phyloP scores from a whole-genome alignment of 2,329 filamentous ascomycete species.

The Fonsecaea pugnacius region DNA sequence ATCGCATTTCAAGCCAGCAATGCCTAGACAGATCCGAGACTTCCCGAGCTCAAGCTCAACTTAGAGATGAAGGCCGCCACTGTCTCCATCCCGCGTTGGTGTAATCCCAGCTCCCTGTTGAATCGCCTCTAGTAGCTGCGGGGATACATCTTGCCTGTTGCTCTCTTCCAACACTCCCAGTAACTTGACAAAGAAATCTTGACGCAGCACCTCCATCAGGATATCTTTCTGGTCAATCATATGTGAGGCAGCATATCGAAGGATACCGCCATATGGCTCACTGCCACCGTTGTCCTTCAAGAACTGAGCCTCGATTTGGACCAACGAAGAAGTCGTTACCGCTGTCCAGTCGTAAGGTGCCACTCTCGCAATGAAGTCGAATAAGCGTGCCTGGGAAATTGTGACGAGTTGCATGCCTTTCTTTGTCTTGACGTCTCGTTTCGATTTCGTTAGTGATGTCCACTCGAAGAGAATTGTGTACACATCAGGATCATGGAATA shows the following conservation, averaged over 20 bases:
- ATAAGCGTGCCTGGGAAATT: slow-evolving; percentile 63
- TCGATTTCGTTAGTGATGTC: slow-evolving; percentile 48
- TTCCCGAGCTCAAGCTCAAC: background rate
- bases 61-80: slow-evolving; percentile 22
- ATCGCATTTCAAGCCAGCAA: background rate
- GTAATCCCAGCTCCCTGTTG: slow-evolving; percentile 35
- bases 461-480: slow-evolving; percentile 59
- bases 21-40: background rate
- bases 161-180: slow-evolving; percentile 32
- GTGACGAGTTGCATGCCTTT: slow-evolving; percentile 55
- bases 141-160: slow-evolving; percentile 29
- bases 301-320: slow-evolving; percentile 55
- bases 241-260: slow-evolving; percentile 34
- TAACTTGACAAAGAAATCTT: slow-evolving; percentile 37
- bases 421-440: slow-evolving; percentile 48
- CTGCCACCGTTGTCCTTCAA: slow-evolving; percentile 35
- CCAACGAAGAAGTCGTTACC: slow-evolving; percentile 56
- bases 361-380: slow-evolving; percentile 61
- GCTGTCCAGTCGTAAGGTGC: slow-evolving; percentile 60
- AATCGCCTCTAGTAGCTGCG: slow-evolving; percentile 33
- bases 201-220: slow-evolving; percentile 37
- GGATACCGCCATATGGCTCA: slow-evolving; percentile 34
- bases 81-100: slow-evolving; percentile 11
- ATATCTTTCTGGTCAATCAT: slow-evolving; percentile 37
- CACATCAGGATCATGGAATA: slow-evolving; percentile 65